phyloP scores from a whole-genome alignment of 805 yeast genomes.

The Candida parachauliodes region DNA sequence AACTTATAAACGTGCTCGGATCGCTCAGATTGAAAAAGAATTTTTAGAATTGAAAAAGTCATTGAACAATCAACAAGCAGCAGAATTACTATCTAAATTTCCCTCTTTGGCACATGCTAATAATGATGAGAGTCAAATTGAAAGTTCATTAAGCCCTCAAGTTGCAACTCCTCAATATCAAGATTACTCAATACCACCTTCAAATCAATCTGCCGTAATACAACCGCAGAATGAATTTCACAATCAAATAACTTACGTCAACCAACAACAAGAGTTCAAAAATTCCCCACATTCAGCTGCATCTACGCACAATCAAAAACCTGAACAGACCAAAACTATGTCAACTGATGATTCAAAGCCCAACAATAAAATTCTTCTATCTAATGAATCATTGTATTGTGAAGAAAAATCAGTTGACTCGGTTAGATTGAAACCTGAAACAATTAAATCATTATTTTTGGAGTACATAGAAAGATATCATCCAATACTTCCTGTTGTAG shows the following conservation, averaged over 20 bases:
- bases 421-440: constrained; percentile 55
- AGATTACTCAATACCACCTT: background rate
- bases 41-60: constrained; percentile 63
- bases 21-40: constrained; percentile 81
- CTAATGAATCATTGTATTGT: constrained; percentile 41
- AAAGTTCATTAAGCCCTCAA: constrained; percentile 2
- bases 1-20: constrained; percentile 81
- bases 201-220: background rate
- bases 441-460: constrained; percentile 57
- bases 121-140: background rate
- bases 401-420: constrained; percentile 70
- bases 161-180: background rate
- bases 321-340: background rate
- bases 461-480: constrained; percentile 81
- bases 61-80: constrained; percentile 34
- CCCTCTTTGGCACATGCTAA: constrained; percentile 18
- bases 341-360: background rate
- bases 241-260: background rate
- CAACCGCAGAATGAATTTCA: background rate
- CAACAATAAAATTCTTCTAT: constrained; percentile 5
- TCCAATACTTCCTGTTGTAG: constrained; percentile 83
- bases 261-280: background rate
- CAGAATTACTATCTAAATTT: constrained; percentile 24
- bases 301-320: background rate
- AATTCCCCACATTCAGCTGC: background rate